These are phyloP conservation scores for Trichoderma lentiforme DNA, from an alignment of 2,329 filamentous ascomycete species.

Conservation along the genomic window DNA sequence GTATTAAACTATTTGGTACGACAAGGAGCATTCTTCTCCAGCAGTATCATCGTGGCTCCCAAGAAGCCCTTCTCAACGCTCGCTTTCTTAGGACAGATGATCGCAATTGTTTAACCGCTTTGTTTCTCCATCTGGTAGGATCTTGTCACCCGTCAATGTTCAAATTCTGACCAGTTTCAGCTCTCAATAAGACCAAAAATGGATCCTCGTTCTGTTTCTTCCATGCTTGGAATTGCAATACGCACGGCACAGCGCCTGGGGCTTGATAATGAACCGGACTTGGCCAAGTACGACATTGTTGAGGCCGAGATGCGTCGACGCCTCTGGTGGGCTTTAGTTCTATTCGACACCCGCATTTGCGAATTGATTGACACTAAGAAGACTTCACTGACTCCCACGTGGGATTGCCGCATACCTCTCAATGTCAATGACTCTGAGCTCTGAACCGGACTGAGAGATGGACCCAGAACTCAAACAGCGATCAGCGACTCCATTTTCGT, in stretches of 20 bases:
- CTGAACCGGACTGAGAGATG: background rate
- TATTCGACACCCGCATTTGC: slow-evolving; percentile 55
- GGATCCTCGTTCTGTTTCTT: background rate
- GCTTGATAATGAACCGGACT: background rate
- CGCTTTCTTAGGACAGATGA: slow-evolving; percentile 49
- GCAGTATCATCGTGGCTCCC: slow-evolving; percentile 47
- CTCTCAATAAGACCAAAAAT: background rate
- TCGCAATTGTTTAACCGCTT: slow-evolving; percentile 50
- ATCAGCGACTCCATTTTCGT: background rate
- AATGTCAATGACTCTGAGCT: slow-evolving; percentile 45
- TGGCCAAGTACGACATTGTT: slow-evolving; percentile 31
- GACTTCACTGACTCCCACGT: slow-evolving; percentile 32
- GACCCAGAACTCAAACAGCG: background rate
- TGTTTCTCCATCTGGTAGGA: background rate
- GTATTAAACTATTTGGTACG: slow-evolving; percentile 32
- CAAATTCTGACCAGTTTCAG: background rate
- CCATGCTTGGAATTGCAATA: background rate
- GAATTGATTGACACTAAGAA: slow-evolving; percentile 45
- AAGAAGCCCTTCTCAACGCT: slow-evolving; percentile 52
- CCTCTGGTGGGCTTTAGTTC: slow-evolving; percentile 59
- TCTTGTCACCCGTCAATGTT: background rate
- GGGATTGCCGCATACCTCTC: slow-evolving; percentile 42
- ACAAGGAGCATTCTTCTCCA: slow-evolving; percentile 40
- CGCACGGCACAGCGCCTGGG: background rate
- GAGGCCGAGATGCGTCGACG: slow-evolving; percentile 60